Percentiles rank a stretch among this genome's conserved stretches.
Conservation (phyloP, 768 basidiomycete genomes). For the Hypholoma fasciculare region DNA sequence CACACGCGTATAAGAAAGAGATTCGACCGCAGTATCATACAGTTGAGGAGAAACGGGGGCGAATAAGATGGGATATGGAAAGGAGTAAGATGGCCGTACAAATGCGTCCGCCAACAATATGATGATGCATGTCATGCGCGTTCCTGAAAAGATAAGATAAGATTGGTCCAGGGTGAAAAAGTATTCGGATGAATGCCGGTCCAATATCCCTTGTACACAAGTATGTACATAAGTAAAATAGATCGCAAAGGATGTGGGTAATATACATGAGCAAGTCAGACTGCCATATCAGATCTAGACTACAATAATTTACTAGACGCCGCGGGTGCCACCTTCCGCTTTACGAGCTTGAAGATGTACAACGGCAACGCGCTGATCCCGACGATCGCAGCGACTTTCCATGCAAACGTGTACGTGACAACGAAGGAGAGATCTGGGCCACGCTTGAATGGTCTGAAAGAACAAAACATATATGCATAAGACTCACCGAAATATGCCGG, state of each 20-base stretch:
- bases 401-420: conserved; percentile 81
- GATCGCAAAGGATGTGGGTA: background rate
- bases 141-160: too few relatives aligned
- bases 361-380: conserved; percentile 91
- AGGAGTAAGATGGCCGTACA: too few relatives aligned
- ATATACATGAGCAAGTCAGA: background rate
- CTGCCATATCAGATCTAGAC: background rate
- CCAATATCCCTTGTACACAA: background rate
- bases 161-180: too few relatives aligned
- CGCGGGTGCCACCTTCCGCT: conserved; percentile 86
- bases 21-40: too few relatives aligned
- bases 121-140: too few relatives aligned
- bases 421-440: conserved; percentile 87
- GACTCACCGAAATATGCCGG: conserved; percentile 95
- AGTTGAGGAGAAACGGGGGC: too few relatives aligned
- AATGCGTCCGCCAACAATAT: too few relatives aligned
- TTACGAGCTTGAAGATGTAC: conserved; percentile 86
- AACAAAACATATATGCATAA: background rate
- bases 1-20: too few relatives aligned
- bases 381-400: conserved; percentile 96
- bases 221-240: background rate
- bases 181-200: too few relatives aligned
- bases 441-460: background rate
- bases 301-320: conserved; percentile 90
- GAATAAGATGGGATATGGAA: too few relatives aligned